Percentiles rank a stretch among this genome's conserved stretches.
Conservation (phyloP, 345 rosid species). For the Chamaenerion angustifolium region DNA sequence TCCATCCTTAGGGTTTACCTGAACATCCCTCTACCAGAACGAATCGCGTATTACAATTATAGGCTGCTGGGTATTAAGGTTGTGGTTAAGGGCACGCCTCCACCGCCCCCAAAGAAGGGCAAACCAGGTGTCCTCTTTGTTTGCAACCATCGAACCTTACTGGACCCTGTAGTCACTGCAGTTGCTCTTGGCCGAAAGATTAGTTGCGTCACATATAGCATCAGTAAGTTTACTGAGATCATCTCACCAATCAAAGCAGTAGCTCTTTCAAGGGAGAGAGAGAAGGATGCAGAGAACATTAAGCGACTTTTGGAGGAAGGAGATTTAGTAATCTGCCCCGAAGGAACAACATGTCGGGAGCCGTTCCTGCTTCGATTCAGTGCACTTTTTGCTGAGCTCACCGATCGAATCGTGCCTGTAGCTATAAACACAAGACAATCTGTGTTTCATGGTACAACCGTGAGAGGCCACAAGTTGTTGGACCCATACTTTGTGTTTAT, state of each 20-base stretch:
- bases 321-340: constrained; percentile 84
- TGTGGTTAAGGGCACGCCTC: constrained; percentile 51
- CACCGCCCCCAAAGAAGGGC: constrained; percentile 61
- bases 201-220: constrained; percentile 92
- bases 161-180: constrained; percentile 74
- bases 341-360: constrained; percentile 91
- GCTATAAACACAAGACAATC: constrained; percentile 71
- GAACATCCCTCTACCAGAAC: constrained; percentile 55
- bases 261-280: constrained; percentile 80
- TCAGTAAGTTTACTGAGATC: constrained; percentile 73
- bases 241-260: constrained; percentile 85
- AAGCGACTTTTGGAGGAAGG: constrained; percentile 72
- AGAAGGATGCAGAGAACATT: constrained; percentile 62
- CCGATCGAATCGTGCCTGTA: constrained; percentile 77
- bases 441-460: constrained; percentile 75
- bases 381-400: constrained; percentile 81
- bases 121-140: constrained; percentile 70
- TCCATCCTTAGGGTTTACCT: constrained; percentile 44
- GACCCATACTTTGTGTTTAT: constrained; percentile 90
- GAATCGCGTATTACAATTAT: constrained; percentile 46
- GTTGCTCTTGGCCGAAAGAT: constrained; percentile 74
- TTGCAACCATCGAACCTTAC: constrained; percentile 78
- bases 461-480: constrained; percentile 60
- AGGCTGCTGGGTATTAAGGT: constrained; percentile 41
- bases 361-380: constrained; percentile 83